Conservation (phyloP, 1,139 yeast genomes). For the Casaregolazyma lundiana region DNA sequence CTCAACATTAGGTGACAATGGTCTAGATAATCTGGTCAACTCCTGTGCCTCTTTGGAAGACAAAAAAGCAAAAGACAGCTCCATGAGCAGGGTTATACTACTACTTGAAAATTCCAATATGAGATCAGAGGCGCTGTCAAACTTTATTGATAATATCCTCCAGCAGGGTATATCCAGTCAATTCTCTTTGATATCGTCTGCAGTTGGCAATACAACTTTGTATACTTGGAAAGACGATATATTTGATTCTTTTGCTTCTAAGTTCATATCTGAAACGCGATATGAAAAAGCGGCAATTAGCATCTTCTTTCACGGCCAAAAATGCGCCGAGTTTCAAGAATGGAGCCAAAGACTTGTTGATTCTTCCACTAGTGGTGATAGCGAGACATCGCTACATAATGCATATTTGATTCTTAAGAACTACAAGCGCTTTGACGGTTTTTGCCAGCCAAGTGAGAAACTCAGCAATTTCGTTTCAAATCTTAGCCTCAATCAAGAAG, state of each 20-base stretch:
- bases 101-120: slow-evolving; percentile 1
- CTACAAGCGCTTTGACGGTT: not conserved
- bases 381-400: not conserved
- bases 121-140: slow-evolving; percentile 2
- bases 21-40: not conserved
- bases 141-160: not conserved
- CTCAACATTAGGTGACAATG: not conserved
- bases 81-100: slow-evolving; percentile 1
- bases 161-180: not conserved
- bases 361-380: not conserved
- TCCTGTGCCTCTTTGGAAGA: not conserved
- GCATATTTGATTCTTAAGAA: not conserved
- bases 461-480: not conserved
- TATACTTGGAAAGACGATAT: not conserved
- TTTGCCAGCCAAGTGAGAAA: slow-evolving; percentile 1
- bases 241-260: not conserved
- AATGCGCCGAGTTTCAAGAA: not conserved
- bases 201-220: not conserved
- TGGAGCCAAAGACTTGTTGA: not conserved
- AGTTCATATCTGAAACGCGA: not conserved
- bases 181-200: slow-evolving; percentile 1
- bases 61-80: not conserved
- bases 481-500: not conserved
- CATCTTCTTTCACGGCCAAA: slow-evolving; percentile 1
- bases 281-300: not conserved